These are phyloP conservation scores for Lonicera japonica DNA, from an alignment of 129 eudicot species.

Conservation along the genomic window DNA sequence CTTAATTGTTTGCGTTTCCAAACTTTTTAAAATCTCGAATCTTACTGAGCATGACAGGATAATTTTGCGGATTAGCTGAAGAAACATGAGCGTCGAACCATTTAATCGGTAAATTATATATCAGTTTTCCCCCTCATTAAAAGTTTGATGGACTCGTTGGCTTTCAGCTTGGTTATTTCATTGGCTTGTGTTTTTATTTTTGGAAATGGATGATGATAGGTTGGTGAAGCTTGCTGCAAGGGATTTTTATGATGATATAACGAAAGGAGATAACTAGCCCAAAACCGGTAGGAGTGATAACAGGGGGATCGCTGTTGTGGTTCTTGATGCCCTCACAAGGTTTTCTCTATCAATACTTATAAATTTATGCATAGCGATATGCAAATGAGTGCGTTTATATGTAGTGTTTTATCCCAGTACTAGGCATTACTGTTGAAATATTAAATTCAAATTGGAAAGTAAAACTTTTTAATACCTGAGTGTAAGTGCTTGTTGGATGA, in stretches of 20 bases:
- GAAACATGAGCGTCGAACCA: constrained; percentile 61
- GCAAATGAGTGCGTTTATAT: too few relatives aligned
- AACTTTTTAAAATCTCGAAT: too few relatives aligned
- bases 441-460: too few relatives aligned
- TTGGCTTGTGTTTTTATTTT: not conserved
- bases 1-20: too few relatives aligned
- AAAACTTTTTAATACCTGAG: too few relatives aligned
- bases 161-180: not conserved
- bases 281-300: constrained; percentile 81
- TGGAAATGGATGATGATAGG: constrained; percentile 28
- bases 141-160: not conserved
- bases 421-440: too few relatives aligned
- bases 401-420: too few relatives aligned
- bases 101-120: constrained; percentile 50
- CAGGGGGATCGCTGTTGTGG: constrained; percentile 87
- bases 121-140: not conserved
- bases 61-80: not conserved
- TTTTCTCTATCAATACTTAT: not conserved
- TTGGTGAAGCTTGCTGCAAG: constrained; percentile 90
- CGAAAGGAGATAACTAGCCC: constrained; percentile 85
- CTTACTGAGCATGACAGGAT: too few relatives aligned
- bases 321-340: constrained; percentile 97
- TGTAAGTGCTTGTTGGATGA: too few relatives aligned
- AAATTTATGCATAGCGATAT: too few relatives aligned
- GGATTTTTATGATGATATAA: constrained; percentile 86